Evolutionary conservation across 73 alveolate genomes (phyloP), one percentile per base, ranked within the genome.

Genomic region (Paramecium octaurelia): DNA sequence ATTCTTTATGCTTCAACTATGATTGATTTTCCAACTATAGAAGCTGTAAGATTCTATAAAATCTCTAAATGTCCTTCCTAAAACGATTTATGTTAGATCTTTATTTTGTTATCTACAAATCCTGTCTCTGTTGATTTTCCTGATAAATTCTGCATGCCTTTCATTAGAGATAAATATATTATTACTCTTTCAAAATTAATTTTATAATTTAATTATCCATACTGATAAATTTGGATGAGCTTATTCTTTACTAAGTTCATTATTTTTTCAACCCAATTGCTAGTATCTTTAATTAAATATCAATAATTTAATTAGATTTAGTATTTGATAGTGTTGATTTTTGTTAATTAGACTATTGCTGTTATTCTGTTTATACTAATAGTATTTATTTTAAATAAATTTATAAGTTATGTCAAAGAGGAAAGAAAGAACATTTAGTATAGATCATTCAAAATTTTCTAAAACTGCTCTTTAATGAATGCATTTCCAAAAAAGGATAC

Each of bases 1-100:
- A 48, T 18, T 89, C 94, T 89, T 46, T 89, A 43, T 38, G 94
- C 94, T 64, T 89, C 94, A 24, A 89, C 94, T 44, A 89, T 89
- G 8, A 88, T 89, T 7, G 92, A 80, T 73, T 89, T 89, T 44
- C 94, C 94, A 16, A 71, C 31, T 16, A 70, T 89, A 16, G 94
- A 70, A 11, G 94, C 71, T 64, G 18, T 42, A 40, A 89, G 70
- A 70, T 71, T 71, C 4, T 24, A 40, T 54, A 89, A 23, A 42
- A 89, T 73, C 73, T 89, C 86, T 24, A 71, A 16, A 89, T 89
- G 94, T 14, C 57, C 84, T 1, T 71, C 94, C 40, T 89, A 21
- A 29, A 89, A 70, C 24, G 92, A 71, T 80, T 64, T 42, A 9
- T 80, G 48, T 44, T 20, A 20, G 8, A 27, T 21, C 57, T 80